These are phyloP conservation scores for Saccharomycopsis javanensis DNA, from an alignment of 805 yeast genomes.

Conservation along the genomic window DNA sequence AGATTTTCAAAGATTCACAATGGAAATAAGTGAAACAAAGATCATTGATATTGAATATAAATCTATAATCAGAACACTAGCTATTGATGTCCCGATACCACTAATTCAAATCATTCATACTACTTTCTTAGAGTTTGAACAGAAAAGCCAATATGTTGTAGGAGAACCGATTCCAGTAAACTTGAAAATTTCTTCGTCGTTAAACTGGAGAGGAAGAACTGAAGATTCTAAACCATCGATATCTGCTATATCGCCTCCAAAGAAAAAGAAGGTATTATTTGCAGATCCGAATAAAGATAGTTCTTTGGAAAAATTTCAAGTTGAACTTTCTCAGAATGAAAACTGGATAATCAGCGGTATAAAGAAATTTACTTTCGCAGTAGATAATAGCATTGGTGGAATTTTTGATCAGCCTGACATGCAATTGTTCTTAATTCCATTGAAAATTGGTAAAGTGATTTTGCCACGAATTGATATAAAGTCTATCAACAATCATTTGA, in stretches of 20 bases:
- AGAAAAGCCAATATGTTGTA: constrained; percentile 38
- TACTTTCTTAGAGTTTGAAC: constrained; percentile 34
- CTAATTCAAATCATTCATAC: constrained; percentile 49
- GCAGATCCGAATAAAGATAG: constrained; percentile 17
- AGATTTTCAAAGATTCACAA: constrained; percentile 8
- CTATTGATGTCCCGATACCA: constrained; percentile 56
- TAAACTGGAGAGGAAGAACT: constrained; percentile 33
- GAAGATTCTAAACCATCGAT: neutral
- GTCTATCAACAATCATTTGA: constrained; percentile 23
- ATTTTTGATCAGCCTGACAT: constrained; percentile 19
- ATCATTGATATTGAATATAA: constrained; percentile 7
- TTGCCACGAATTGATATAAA: constrained; percentile 53
- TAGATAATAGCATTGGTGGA: constrained; percentile 22
- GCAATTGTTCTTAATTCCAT: constrained; percentile 53
- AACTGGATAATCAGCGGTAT: constrained; percentile 77
- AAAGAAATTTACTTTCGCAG: constrained; percentile 41
- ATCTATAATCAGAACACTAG: constrained; percentile 24
- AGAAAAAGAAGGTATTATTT: constrained; percentile 19
- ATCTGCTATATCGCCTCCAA: neutral
- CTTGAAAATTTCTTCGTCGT: constrained; percentile 35
- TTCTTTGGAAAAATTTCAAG: constrained; percentile 31
- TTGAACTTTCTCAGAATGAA: constrained; percentile 46
- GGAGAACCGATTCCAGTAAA: constrained; percentile 51
- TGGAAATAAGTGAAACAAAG: constrained; percentile 2
- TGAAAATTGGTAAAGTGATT: constrained; percentile 61